These are phyloP conservation scores for Solanum paucissectum DNA, from an alignment of 257 asterid genomes.

Conservation along the genomic window DNA sequence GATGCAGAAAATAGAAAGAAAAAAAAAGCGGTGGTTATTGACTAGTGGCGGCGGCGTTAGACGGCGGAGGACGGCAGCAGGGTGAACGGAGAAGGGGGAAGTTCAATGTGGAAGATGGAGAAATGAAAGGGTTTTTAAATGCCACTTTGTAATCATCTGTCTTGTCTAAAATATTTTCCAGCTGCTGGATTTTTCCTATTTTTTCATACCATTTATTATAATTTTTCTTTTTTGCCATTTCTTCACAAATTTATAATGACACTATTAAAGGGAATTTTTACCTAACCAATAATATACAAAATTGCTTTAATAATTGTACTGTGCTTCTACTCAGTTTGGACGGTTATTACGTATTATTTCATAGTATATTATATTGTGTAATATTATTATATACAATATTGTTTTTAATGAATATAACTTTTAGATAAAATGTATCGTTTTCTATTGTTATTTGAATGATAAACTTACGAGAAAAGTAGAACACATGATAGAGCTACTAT, in stretches of 20 bases:
- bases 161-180: background rate
- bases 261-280: background rate
- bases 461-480: no score
- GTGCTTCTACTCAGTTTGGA: background rate
- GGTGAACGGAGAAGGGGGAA: background rate
- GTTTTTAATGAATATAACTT: no score
- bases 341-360: no score
- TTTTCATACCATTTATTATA: background rate
- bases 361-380: no score
- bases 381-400: no score
- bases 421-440: background rate
- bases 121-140: background rate
- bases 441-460: no score
- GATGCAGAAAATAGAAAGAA: background rate
- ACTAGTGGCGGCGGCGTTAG: background rate
- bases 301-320: background rate
- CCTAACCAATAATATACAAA: background rate
- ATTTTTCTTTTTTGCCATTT: background rate
- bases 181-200: background rate
- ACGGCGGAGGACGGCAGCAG: background rate
- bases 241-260: background rate
- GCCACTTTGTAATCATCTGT: background rate
- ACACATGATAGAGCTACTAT: background rate
- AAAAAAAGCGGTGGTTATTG: background rate
- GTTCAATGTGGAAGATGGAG: background rate